phyloP scores from a whole-genome alignment of 768 basidiomycete genomes.

The Gautieria morchelliformis region DNA sequence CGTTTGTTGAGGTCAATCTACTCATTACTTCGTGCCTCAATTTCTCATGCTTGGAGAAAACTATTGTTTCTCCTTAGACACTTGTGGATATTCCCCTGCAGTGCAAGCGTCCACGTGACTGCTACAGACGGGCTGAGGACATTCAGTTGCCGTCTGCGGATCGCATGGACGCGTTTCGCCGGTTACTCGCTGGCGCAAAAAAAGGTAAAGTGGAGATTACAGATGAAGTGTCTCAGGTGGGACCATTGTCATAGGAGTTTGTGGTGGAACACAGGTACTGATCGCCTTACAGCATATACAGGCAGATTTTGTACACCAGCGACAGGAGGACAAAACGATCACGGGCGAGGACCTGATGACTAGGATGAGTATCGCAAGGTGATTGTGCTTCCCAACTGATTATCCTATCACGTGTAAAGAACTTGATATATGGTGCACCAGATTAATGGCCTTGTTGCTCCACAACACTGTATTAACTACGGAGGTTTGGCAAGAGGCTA shows the following conservation, averaged over 20 bases:
- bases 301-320: conserved; percentile 53
- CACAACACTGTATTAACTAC: conserved; percentile 46
- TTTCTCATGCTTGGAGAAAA: too few relatives aligned
- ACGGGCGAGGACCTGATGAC: conserved; percentile 57
- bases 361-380: conserved; percentile 66
- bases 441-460: conserved; percentile 53
- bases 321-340: conserved; percentile 28
- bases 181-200: conserved; percentile 52
- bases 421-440: conserved; percentile 17
- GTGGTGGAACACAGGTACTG: too few relatives aligned
- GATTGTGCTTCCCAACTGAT: conserved; percentile 13
- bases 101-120: conserved; percentile 16
- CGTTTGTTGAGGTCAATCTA: conserved; percentile 54
- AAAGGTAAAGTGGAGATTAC: conserved; percentile 43
- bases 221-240: conserved; percentile 51
- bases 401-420: not conserved
- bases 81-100: conserved; percentile 44
- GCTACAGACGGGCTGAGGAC: conserved; percentile 41
- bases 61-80: conserved; percentile 35
- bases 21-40: too few relatives aligned
- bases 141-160: conserved; percentile 38
- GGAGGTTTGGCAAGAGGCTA: conserved; percentile 55
- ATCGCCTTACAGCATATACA: conserved; percentile 49
- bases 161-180: conserved; percentile 45
- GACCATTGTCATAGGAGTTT: not conserved